These are phyloP conservation scores for Rostrohypoxylon terebratum DNA, from an alignment of 495 filamentous ascomycete genomes.

Conservation along the genomic window DNA sequence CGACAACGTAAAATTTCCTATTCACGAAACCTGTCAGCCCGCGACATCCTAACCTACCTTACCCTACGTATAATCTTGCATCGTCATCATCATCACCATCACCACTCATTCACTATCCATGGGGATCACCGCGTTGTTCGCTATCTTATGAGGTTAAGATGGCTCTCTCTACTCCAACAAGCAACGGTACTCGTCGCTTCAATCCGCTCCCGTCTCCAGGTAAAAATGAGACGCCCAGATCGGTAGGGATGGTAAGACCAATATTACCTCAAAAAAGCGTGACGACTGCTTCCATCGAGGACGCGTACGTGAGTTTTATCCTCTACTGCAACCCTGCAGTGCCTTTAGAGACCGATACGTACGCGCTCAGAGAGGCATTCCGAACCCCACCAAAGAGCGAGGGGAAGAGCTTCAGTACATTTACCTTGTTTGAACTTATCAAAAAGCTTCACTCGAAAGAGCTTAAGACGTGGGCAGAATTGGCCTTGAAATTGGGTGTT, in stretches of 20 bases:
- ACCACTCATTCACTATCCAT: slow-evolving; percentile 33
- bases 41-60: neutral
- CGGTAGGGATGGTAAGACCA: slow-evolving; percentile 46
- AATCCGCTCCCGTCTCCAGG: slow-evolving; percentile 46
- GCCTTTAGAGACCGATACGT: slow-evolving; percentile 75
- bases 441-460: slow-evolving; percentile 84
- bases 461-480: slow-evolving; percentile 95
- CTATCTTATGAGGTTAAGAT: slow-evolving; percentile 48
- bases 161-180: slow-evolving; percentile 48
- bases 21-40: slow-evolving; percentile 5
- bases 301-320: slow-evolving; percentile 89
- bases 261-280: slow-evolving; percentile 76
- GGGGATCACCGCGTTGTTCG: slow-evolving; percentile 38
- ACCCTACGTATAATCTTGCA: neutral
- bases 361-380: slow-evolving; percentile 82
- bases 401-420: slow-evolving; percentile 90
- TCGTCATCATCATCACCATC: neutral
- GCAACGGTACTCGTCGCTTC: slow-evolving; percentile 49
- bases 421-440: slow-evolving; percentile 84
- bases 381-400: slow-evolving; percentile 89
- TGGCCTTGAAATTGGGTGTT: slow-evolving; percentile 90
- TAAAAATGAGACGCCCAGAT: slow-evolving; percentile 46
- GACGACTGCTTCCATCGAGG: slow-evolving; percentile 79
- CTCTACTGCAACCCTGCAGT: slow-evolving; percentile 90
- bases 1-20: slow-evolving; percentile 19